Evolutionary conservation across 148 eudicot genomes (phyloP).

Genomic region (Chenopodium formosanum): DNA sequence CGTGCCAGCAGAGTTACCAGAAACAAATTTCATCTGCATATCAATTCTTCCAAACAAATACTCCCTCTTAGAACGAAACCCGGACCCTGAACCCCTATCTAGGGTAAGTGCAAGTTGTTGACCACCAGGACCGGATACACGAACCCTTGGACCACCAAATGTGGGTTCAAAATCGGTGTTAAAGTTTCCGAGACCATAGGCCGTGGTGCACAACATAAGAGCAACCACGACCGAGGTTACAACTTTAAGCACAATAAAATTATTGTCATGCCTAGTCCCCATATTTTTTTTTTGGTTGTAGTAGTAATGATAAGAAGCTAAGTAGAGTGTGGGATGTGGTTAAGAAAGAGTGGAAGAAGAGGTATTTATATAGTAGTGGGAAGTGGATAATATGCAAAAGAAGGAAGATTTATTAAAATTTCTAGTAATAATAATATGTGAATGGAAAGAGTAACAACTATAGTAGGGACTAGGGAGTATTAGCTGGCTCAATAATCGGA

Average conservation of each 20-base stretch:
- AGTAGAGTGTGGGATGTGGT: not conserved
- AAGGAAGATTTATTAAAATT: not conserved
- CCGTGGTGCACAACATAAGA: slow-evolving; percentile 9
- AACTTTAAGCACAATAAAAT: not conserved
- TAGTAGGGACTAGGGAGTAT: too few species aligned
- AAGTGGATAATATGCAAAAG: not conserved
- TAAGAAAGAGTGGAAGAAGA: slow-evolving; percentile 5
- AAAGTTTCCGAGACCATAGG: slow-evolving; percentile 32
- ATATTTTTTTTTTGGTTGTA: not conserved
- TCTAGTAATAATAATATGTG: too few species aligned
- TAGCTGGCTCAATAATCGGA: not conserved
- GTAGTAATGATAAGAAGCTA: not conserved
- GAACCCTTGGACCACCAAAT: slow-evolving; percentile 44
- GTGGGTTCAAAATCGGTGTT: slow-evolving; percentile 41
- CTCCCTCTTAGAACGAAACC: slow-evolving; percentile 41
- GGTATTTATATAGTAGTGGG: not conserved
- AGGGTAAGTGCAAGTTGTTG: slow-evolving; percentile 38
- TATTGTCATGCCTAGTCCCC: slow-evolving; percentile 28
- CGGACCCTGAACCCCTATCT: slow-evolving; percentile 48
- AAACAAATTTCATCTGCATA: slow-evolving; percentile 45
- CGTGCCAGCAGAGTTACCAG: slow-evolving; percentile 55
- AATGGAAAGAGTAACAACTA: too few species aligned
- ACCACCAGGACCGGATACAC: slow-evolving; percentile 5
- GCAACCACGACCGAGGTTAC: not conserved
- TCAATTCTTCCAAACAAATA: slow-evolving; percentile 51